phyloP scores from a whole-genome alignment of 2,329 filamentous ascomycete genomes.

The Metarhizium album region DNA sequence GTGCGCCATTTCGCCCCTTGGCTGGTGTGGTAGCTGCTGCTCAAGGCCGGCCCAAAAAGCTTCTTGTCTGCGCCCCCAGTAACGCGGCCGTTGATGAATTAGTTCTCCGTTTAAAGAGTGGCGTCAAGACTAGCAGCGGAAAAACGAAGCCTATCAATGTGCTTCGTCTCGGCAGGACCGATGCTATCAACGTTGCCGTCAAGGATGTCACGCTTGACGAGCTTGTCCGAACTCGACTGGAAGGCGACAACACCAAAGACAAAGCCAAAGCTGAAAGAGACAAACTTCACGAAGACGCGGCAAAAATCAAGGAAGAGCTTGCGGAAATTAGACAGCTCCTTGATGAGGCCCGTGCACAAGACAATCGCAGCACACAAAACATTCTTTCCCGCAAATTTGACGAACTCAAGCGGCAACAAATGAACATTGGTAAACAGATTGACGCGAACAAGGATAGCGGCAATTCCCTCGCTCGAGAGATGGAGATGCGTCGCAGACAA shows the following conservation, averaged over 20 bases:
- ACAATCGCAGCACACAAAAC: constrained; percentile 35
- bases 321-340: constrained; percentile 60
- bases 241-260: constrained; percentile 46
- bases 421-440: constrained; percentile 64
- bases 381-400: constrained; percentile 68
- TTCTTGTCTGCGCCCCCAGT: constrained; percentile 94
- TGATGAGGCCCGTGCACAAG: constrained; percentile 51
- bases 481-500: constrained; percentile 71
- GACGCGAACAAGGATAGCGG: constrained; percentile 81
- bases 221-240: constrained; percentile 66
- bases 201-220: constrained; percentile 90
- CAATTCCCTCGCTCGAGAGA: constrained; percentile 69
- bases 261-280: constrained; percentile 46
- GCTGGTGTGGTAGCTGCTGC: constrained; percentile 12
- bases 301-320: constrained; percentile 65
- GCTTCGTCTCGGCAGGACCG: constrained; percentile 78
- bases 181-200: constrained; percentile 84
- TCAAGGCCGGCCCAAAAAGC: constrained; percentile 54
- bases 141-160: constrained; percentile 69
- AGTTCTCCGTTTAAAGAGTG: constrained; percentile 82
- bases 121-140: constrained; percentile 69
- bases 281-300: constrained; percentile 51
- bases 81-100: constrained; percentile 96
- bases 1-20: constrained; percentile 18
- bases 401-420: constrained; percentile 64